Conservation (phyloP, 768 basidiomycete genomes). For the Termitomyces sp. region DNA sequence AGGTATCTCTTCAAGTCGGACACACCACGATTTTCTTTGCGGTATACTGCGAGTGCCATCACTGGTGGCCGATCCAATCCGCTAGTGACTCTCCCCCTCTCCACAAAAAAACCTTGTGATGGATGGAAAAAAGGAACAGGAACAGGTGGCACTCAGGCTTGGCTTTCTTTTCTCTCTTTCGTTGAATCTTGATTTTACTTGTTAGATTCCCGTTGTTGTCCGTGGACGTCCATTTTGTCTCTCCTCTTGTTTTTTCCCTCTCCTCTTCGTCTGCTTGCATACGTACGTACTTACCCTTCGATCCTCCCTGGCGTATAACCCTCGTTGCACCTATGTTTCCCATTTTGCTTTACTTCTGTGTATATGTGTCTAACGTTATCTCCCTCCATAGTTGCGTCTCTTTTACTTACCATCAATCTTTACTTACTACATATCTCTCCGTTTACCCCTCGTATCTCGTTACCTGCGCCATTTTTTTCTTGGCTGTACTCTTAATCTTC, state of each 20-base stretch:
- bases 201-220: background rate
- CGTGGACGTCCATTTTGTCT: background rate
- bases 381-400: background rate
- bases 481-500: background rate
- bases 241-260: background rate
- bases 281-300: background rate
- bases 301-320: background rate
- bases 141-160: background rate
- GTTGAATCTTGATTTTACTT: background rate
- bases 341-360: background rate
- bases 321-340: background rate
- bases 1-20: background rate
- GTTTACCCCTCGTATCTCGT: background rate
- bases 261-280: background rate
- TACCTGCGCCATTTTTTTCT: background rate
- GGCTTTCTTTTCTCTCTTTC: background rate
- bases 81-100: no score
- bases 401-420: background rate
- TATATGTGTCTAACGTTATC: background rate
- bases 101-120: background rate
- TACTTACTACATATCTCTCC: background rate
- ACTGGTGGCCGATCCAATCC: background rate
- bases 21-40: background rate
- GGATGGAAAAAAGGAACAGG: constrained; percentile 4
- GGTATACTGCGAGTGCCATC: background rate